A percentile compares a stretch with the other conserved stretches of the same genome.
Conservation (phyloP, 1,139 yeast genomes). For the Taphrina deformans region DNA sequence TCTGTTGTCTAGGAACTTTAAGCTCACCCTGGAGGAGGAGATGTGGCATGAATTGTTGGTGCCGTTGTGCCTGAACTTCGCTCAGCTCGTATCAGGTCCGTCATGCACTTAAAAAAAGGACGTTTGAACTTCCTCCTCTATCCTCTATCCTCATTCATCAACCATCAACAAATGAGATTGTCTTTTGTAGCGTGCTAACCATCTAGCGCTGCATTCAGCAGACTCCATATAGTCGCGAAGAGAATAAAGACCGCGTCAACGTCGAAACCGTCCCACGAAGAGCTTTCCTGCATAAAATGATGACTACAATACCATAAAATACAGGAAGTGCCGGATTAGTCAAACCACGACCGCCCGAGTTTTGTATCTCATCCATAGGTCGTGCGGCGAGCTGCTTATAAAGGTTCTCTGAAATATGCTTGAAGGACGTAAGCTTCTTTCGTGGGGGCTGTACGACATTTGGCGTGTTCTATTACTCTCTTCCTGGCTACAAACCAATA, state of each 20-base stretch:
- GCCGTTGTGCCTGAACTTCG: slow-evolving; percentile 2
- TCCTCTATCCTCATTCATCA: too few relatives aligned
- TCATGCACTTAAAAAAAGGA: background rate
- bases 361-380: slow-evolving; percentile 24
- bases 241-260: background rate
- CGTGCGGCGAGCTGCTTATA: slow-evolving; percentile 22
- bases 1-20: background rate
- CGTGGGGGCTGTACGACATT: background rate
- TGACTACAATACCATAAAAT: slow-evolving; percentile 13
- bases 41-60: background rate
- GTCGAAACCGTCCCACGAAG: background rate
- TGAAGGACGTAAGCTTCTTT: background rate
- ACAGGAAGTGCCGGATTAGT: slow-evolving; percentile 30
- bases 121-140: background rate
- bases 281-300: slow-evolving; percentile 1
- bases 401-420: slow-evolving; percentile 20
- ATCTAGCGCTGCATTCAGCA: too few relatives aligned
- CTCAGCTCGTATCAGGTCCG: background rate
- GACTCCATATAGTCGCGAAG: background rate
- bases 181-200: too few relatives aligned
- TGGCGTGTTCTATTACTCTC: slow-evolving; percentile 2
- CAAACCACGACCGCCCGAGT: slow-evolving; percentile 21
- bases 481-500: background rate
- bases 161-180: too few relatives aligned
- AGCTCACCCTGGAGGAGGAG: background rate